Conservation (phyloP, 805 yeast genomes). For the Cyberlindnera americana region DNA sequence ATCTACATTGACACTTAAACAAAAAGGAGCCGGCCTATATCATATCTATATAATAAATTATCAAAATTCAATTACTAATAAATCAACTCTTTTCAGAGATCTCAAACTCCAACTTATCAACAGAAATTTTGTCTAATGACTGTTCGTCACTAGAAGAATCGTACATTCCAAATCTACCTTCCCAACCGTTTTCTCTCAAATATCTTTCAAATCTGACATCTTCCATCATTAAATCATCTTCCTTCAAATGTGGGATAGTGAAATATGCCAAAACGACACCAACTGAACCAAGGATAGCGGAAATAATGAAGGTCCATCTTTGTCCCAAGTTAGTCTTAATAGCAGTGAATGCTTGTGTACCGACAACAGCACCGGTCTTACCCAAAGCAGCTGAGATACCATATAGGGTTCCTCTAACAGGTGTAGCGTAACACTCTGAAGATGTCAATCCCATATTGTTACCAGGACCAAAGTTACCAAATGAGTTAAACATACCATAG, state of each 20-base stretch:
- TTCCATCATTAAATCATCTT: constrained; percentile 64
- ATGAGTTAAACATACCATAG: constrained; percentile 67
- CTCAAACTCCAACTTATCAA: constrained; percentile 4
- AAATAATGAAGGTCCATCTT: constrained; percentile 74
- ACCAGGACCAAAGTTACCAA: constrained; percentile 80
- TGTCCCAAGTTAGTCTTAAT: constrained; percentile 62
- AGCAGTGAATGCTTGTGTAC: constrained; percentile 69
- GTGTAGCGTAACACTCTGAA: constrained; percentile 71
- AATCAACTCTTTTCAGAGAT: constrained; percentile 9
- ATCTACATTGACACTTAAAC: no score
- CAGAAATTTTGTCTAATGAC: constrained; percentile 9
- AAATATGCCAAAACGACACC: constrained; percentile 60
- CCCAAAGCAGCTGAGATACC: constrained; percentile 79
- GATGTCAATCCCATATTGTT: constrained; percentile 65
- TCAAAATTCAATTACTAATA: no score
- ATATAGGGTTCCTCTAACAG: constrained; percentile 71
- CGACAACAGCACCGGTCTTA: constrained; percentile 82
- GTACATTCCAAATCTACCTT: constrained; percentile 37
- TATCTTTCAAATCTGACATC: constrained; percentile 61
- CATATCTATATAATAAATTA: no score
- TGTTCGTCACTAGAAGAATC: constrained; percentile 14
- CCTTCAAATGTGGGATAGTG: constrained; percentile 65
- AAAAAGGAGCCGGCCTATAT: no score
- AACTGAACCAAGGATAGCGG: constrained; percentile 65
- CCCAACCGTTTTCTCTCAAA: constrained; percentile 57